phyloP scores from a whole-genome alignment of 2,329 filamentous ascomycete species.

The Eutypa lata region DNA sequence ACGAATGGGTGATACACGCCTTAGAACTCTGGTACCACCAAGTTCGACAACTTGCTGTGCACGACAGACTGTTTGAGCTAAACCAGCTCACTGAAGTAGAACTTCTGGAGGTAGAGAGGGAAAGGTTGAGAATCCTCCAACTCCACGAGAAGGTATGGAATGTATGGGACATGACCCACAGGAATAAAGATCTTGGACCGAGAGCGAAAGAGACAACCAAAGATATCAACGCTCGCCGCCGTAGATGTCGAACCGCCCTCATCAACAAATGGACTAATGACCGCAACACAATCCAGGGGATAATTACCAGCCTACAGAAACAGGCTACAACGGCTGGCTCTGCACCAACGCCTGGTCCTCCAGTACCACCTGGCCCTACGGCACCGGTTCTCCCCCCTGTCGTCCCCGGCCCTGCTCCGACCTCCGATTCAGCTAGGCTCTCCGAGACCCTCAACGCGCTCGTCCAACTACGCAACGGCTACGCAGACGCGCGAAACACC shows the following conservation, averaged over 20 bases:
- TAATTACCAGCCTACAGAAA: no score
- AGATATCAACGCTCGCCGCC: not conserved
- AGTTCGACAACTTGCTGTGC: not conserved
- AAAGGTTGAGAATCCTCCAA: not conserved
- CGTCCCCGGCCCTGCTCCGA: no score
- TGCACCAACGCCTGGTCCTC: no score
- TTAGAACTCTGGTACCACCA: not conserved
- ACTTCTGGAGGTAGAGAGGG: not conserved
- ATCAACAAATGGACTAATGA: not conserved
- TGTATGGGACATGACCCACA: not conserved
- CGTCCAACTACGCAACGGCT: not conserved
- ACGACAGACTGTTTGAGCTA: not conserved
- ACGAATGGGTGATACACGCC: not conserved
- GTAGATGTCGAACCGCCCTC: not conserved
- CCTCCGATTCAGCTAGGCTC: not conserved
- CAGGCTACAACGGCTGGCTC: not conserved
- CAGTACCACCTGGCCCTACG: no score
- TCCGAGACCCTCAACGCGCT: not conserved
- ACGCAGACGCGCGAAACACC: constrained; percentile 4
- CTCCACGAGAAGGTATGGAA: not conserved
- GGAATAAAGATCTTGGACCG: not conserved
- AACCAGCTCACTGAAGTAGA: not conserved
- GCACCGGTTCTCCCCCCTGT: no score
- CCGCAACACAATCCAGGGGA: not conserved
- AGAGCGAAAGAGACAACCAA: not conserved